phyloP scores from a whole-genome alignment of 2,329 filamentous ascomycete genomes.

The Epichloe gansuensis region DNA sequence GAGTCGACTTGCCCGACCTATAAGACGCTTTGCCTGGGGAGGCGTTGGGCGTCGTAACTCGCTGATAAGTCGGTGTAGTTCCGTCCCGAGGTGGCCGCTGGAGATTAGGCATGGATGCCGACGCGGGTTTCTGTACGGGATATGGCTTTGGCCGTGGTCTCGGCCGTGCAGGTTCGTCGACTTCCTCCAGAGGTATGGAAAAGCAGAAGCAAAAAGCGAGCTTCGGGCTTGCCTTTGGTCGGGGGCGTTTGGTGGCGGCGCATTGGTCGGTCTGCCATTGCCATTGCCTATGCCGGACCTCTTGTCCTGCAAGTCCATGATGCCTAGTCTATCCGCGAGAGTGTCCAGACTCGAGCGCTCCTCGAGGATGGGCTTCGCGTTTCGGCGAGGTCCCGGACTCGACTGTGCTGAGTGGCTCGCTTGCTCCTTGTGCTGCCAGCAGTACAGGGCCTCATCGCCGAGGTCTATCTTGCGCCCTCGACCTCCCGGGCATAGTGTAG shows the following conservation, averaged over 20 bases:
- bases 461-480: constrained; percentile 30
- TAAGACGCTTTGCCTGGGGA: constrained; percentile 19
- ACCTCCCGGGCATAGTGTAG: constrained; percentile 11
- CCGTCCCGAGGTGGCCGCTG: background rate
- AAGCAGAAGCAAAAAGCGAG: constrained; percentile 42
- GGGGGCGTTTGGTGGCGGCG: constrained; percentile 10
- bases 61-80: constrained; percentile 1
- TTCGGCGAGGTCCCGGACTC: constrained; percentile 30
- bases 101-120: constrained; percentile 11
- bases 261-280: constrained; percentile 12
- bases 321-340: constrained; percentile 64
- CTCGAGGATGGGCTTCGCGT: constrained; percentile 43
- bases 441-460: constrained; percentile 57
- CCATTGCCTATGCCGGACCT: constrained; percentile 12
- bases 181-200: constrained; percentile 33
- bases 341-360: constrained; percentile 75
- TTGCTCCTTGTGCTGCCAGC: constrained; percentile 93
- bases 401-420: constrained; percentile 39
- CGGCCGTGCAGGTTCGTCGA: constrained; percentile 22
- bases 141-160: constrained; percentile 30
- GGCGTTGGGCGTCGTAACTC: constrained; percentile 8
- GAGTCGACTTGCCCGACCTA: constrained; percentile 18
- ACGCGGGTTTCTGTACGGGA: constrained; percentile 28
- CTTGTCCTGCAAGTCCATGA: constrained; percentile 49
- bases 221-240: constrained; percentile 18